phyloP scores from a whole-genome alignment of 371 early-diverging fungal genomes.

The Mortierella sp. region DNA sequence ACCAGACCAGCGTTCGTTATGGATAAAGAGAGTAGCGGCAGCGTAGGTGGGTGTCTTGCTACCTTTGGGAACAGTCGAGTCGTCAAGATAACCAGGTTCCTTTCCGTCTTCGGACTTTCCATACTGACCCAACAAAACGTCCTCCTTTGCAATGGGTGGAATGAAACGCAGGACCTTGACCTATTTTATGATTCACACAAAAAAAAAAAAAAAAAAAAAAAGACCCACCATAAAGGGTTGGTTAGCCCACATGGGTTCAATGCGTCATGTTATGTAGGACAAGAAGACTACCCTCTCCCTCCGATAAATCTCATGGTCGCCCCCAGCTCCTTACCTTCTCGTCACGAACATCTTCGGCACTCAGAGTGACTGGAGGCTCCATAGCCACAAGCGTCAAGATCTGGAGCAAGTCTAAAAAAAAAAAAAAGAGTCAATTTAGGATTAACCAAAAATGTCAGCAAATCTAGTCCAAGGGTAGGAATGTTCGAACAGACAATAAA shows the following conservation, averaged over 20 bases:
- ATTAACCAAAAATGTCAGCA: background rate
- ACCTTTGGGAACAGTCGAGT: slow-evolving; percentile 83
- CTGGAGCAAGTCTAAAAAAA: slow-evolving; percentile 81
- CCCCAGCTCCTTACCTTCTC: slow-evolving; percentile 71
- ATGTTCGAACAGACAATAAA: background rate
- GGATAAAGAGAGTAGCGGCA: slow-evolving; percentile 82
- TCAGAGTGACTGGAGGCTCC: slow-evolving; percentile 89
- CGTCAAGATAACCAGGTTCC: slow-evolving; percentile 92
- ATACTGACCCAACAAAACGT: slow-evolving; percentile 94
- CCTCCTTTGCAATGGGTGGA: slow-evolving; percentile 76
- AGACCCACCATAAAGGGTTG: background rate
- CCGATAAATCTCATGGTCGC: background rate
- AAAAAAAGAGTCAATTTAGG: background rate
- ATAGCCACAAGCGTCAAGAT: slow-evolving; percentile 93
- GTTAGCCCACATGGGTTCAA: background rate
- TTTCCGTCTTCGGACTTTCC: slow-evolving; percentile 72
- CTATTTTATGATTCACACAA: slow-evolving; percentile 40
- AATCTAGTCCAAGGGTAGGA: background rate
- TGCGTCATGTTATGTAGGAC: background rate
- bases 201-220: background rate
- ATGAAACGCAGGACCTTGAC: slow-evolving; percentile 90
- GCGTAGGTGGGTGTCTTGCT: slow-evolving; percentile 95
- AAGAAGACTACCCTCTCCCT: no score
- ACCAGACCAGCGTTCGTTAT: slow-evolving; percentile 96
- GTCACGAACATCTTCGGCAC: slow-evolving; percentile 92